Base-by-base conservation (phyloP, 345 rosid species). In the Toxicodendron radicans region DNA sequence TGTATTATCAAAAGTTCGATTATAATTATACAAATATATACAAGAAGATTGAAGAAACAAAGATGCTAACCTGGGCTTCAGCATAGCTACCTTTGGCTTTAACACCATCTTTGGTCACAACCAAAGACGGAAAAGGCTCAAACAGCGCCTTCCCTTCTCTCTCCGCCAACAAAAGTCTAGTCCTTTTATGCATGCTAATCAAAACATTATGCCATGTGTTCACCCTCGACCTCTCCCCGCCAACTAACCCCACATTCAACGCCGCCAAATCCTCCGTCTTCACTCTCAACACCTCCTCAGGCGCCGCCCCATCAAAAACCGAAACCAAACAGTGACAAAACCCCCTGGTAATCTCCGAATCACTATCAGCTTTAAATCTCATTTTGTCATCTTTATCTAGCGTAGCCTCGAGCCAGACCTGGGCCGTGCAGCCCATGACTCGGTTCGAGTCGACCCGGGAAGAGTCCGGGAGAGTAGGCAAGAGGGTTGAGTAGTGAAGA, bases 151-250 rank as follows among this genome's bases (percentile, higher is more conserved):
- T 86, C 43, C 97, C 94, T 54, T 90, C 90, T 20, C 77, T 80
- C 81, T 84, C 87, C 0, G 91, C 90, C 12, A 89, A 82, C 61
- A 93, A 66, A 33, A 78, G 79, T 75, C 87, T 92, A 13, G 95
- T 91, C 83, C 89, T 88, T 86, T 96, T 96, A 79, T 93, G 99
- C 98, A 93, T 90, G 66, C 88, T 83, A 30, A 93, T 80, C 76
- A 96, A 74, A 76, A 96, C 94, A 78, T 96, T 96, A 63, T 91
- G 92, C 99, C 99, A 96, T 0, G 99, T 92, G 75, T 93, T 95
- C 58, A 82, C 91, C 10, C 99, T 89, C 52, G 98, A 93, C 79
- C 91, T 85, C 79, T 85, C 92, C 5, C 77, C 81, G 8, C 89
- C 87, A 58, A 80, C 74, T 45, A 87, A 73, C 24, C 97, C 91